Evolutionary conservation across 306 rosid species (phyloP), one percentile per base, ranked within the genome.

Genomic region (Vigna nakashimae): DNA sequence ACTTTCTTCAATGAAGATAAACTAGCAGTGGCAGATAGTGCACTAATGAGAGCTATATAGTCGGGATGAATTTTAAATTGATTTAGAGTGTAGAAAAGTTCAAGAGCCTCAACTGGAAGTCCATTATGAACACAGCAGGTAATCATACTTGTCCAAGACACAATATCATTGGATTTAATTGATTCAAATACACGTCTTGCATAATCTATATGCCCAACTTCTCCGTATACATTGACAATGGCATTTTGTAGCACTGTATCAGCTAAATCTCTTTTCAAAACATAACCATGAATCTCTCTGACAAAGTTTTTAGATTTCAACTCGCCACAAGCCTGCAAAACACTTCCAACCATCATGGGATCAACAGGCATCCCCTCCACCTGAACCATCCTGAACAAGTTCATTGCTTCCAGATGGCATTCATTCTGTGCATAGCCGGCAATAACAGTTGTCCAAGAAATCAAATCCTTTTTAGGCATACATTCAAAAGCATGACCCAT

Each of bases 271-370:
- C 84, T 85, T 79, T 83, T 90, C 22, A 84, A 22, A 24, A 84
- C 53, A 36, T 76, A 86, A 52, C 84, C 81, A 66, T 90, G 95
- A 73, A 88, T 76, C 86, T 92, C 93, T 86, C 82, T 85, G 14
- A 88, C 56, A 16, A 81, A 82, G 77, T 72, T 73, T 79, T 69
- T 32, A 40, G 83, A 50, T 76, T 81, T 90, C 75, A 86, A 76
- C 55, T 83, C 87, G 65, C 81, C 78, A 69, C 87, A 88, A 80
- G 86, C 91, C 76, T 38, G 67, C 68, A 92, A 78, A 82, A 88
- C 83, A 65, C 93, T 92, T 83, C 91, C 93, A 22, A 90, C 79
- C 91, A 90, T 88, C 91, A 88, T 83, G 42, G 85, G 71, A 78
- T 92, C 93, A 38, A 79, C 79, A 22, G 77, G 75, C 74, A 84